Base-by-base conservation (phyloP, 2,329 filamentous ascomycete species). In the Fusarium devonianum region DNA sequence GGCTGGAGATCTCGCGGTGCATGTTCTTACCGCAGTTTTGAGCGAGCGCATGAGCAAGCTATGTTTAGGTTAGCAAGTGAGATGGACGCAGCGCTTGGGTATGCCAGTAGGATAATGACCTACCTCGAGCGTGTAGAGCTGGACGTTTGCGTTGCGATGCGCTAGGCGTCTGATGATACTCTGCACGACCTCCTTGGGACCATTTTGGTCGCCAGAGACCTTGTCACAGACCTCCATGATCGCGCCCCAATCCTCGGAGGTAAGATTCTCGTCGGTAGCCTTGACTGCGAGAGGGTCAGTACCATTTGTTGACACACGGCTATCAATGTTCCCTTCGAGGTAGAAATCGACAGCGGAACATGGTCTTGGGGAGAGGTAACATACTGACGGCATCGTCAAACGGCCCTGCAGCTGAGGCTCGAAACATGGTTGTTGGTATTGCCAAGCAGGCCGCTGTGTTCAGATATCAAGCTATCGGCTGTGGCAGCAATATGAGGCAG, bases 221-320 rank as follows among this genome's bases (percentile, higher is more conserved):
- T 82, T 82, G 70, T 85, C 82, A 74, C 82, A 85, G 40, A 85
- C 79, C 67, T 84, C 81, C 69, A 85, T 81, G 65, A 85, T 85
- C 66, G 81, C 81, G 36, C 78, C 80, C 84, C 84, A 87, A 69
- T 87, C 84, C 69, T 95, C 84, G 21, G 87, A 89, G 16, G 92
- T 97, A 65, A 97, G 83, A 74, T 97, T 99, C 81, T 99, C 94
- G 75, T 99, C 94, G 47, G 94, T 99, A 69, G 94, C 92, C 77
- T 84, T 85, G 73, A 77, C 82, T 85, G 56, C 45, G 55, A 29
- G 30, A 45, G 22, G 42, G 44, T 66, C 42, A 67, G 59, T 56
- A 12, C 13, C 22, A 39, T 30, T 17, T n/a, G 39, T 13, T 16
- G 25, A 46, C 10, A 14, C 13, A 38, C 7, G 40, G 37, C 17